phyloP scores from a whole-genome alignment of 805 yeast species.

The Lachancea lanzarotensis region DNA sequence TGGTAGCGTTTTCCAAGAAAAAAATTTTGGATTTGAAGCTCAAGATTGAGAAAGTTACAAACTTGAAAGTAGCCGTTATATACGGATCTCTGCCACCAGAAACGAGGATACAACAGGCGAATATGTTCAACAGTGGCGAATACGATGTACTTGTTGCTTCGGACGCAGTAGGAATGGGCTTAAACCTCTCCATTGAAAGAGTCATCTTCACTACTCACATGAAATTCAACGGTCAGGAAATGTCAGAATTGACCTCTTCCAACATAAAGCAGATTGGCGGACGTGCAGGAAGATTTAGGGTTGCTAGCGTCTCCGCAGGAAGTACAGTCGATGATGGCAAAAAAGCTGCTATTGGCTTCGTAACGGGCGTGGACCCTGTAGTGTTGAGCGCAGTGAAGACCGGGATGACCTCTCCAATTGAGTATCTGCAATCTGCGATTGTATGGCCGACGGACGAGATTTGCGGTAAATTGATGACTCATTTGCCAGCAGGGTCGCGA shows the following conservation, averaged over 20 bases:
- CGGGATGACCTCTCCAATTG: constrained; percentile 46
- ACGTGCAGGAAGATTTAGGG: constrained; percentile 79
- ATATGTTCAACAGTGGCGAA: constrained; percentile 67
- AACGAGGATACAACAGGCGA: constrained; percentile 79
- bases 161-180: constrained; percentile 97
- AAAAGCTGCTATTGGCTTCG: constrained; percentile 38
- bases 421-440: constrained; percentile 51
- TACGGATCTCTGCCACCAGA: constrained; percentile 97
- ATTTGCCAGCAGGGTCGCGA: constrained; percentile 46
- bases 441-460: constrained; percentile 76
- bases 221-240: constrained; percentile 64
- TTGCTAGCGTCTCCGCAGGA: constrained; percentile 24
- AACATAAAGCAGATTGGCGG: constrained; percentile 91
- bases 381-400: constrained; percentile 42
- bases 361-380: constrained; percentile 44
- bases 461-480: constrained; percentile 60
- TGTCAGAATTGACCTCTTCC: constrained; percentile 48
- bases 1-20: constrained; percentile 77
- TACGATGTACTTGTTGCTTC: constrained; percentile 87
- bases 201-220: constrained; percentile 61
- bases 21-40: constrained; percentile 64
- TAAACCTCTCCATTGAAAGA: constrained; percentile 76
- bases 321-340: constrained; percentile 7
- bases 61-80: constrained; percentile 72
- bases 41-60: constrained; percentile 56